Conservation (phyloP, 179 eudicot species). For the Silene coronaria region DNA sequence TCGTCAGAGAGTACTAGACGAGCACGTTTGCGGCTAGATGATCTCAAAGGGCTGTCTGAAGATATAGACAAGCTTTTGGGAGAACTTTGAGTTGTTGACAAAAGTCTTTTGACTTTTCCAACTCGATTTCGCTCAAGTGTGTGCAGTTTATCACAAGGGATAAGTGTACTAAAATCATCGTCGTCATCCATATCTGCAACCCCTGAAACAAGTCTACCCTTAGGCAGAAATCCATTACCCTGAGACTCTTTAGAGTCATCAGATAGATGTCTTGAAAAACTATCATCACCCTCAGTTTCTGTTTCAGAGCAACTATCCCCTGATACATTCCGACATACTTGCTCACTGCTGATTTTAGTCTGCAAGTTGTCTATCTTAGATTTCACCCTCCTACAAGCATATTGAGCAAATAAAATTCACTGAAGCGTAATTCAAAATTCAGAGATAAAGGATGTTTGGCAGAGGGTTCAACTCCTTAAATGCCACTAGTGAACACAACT, state of each 20-base stretch:
- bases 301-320: constrained; percentile 75
- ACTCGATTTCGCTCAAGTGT: constrained; percentile 29
- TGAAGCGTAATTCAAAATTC: neutral
- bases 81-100: constrained; percentile 35
- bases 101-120: constrained; percentile 20
- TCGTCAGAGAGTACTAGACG: constrained; percentile 82
- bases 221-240: constrained; percentile 25
- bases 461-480: neutral
- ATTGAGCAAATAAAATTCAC: constrained; percentile 5
- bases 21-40: constrained; percentile 60
- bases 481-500: neutral
- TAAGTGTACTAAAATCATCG: constrained; percentile 45
- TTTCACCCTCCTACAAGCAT: constrained; percentile 53
- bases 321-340: constrained; percentile 22
- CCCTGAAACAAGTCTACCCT: constrained; percentile 24
- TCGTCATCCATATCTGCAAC: constrained; percentile 41
- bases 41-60: constrained; percentile 41
- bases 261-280: constrained; percentile 31
- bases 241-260: constrained; percentile 37
- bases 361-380: constrained; percentile 51
- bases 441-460: neutral
- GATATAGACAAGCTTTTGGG: constrained; percentile 39
- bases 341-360: constrained; percentile 29
- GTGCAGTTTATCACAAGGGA: constrained; percentile 23
- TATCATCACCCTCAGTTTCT: constrained; percentile 60